Evolutionary conservation across 2,329 filamentous ascomycete species (phyloP), one percentile per base, ranked within the genome.

Genomic region (Byssothecium circinans): DNA sequence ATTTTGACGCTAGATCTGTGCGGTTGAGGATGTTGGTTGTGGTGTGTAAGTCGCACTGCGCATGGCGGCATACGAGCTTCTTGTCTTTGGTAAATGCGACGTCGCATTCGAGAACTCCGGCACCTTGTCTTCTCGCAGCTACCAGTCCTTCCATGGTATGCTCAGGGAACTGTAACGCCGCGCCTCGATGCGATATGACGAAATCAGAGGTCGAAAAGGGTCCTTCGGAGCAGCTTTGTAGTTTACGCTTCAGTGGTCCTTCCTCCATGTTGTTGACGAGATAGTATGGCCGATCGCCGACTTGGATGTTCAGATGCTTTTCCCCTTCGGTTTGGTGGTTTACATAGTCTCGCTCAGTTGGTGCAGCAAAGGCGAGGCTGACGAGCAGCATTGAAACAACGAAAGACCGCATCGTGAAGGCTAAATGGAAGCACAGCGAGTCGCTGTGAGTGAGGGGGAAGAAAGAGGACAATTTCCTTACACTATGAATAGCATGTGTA

Each of bases 261-360:
- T 65, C 66, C n/a, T 70, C 65, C 69, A 72, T 72, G 47, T 70
- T 56, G 25, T 72, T 52, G 43, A 72, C 56, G 20, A 72, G 53
- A 30, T 67, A 72, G 46, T 68, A 71, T 1, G 69, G 69, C 8
- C 68, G 61, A 29, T 62, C 58, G 29, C 68, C 69, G 17, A 72
- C 58, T 42, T 70, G 65, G 14, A 70, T 57, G 27, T 70, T 69
- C 53, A 69, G 45, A 30, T 56, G 56, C 8, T 45, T 43, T 12
- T 47, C 32, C 22, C 48, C 43, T 41, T 55, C 36, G 22, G 46
- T 52, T 47, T 62, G 56, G 37, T 54, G 48, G 14, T 47, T 43
- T 46, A 57, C 49, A 27, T 53, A 42, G 25, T 55, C 35, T 15
- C 53, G 43, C 15, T 58, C 57, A 30, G 17, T 29, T 19, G 61